These are phyloP conservation scores for Aquilaria yunnanensis DNA, from an alignment of 345 rosid genomes.

Conservation along the genomic window DNA sequence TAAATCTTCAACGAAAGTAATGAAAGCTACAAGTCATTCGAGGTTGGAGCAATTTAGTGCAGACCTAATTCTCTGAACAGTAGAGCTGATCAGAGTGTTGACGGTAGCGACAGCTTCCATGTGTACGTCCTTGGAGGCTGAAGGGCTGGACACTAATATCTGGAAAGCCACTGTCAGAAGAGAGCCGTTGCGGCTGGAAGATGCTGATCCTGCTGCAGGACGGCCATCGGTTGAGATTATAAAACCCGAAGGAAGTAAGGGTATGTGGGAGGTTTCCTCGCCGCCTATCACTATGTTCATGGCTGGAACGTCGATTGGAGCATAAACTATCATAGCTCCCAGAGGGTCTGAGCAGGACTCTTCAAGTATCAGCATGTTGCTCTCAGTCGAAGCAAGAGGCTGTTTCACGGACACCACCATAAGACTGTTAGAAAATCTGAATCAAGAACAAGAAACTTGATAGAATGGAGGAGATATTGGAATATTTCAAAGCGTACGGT, in stretches of 20 bases:
- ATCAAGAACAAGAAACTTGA: too few species aligned
- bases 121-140: constrained; percentile 15
- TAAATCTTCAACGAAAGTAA: too few species aligned
- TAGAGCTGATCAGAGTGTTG: constrained; percentile 44
- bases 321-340: constrained; percentile 50
- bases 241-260: constrained; percentile 76
- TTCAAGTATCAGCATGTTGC: constrained; percentile 48
- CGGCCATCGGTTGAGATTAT: constrained; percentile 45
- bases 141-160: constrained; percentile 34
- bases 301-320: constrained; percentile 39
- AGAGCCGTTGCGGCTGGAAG: constrained; percentile 27
- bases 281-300: constrained; percentile 31
- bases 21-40: constrained; percentile 8
- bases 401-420: constrained; percentile 2
- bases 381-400: constrained; percentile 21
- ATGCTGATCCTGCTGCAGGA: background rate
- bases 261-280: constrained; percentile 22
- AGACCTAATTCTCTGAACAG: constrained; percentile 41
- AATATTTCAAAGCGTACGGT: too few species aligned
- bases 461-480: too few species aligned
- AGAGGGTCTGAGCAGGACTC: constrained; percentile 43
- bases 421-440: background rate
- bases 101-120: constrained; percentile 42
- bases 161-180: constrained; percentile 60
- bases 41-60: constrained; percentile 29